Percentiles rank a stretch among this genome's conserved stretches.
These are phyloP conservation scores for Pseudocercospora pini-densiflorae DNA, from an alignment of 2,329 filamentous ascomycete genomes.

Conservation along the genomic window DNA sequence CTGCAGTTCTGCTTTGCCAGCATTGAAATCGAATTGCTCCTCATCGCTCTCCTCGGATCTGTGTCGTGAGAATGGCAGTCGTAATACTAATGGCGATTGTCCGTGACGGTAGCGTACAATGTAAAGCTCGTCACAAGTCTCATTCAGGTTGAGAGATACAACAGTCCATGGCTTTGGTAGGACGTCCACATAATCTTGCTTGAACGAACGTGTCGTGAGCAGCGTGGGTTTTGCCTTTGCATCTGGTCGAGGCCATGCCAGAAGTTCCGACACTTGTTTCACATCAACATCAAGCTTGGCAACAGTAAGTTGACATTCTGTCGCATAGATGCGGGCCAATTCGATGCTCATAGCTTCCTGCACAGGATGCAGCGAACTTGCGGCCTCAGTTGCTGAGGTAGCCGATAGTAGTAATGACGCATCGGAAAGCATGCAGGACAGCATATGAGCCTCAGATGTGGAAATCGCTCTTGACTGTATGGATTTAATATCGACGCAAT, in stretches of 20 bases:
- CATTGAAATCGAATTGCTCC: constrained; percentile 81
- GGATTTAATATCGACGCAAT: constrained; percentile 19
- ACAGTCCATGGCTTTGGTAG: constrained; percentile 84
- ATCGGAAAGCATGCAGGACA: constrained; percentile 67
- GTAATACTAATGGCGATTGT: constrained; percentile 80
- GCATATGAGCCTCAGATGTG: constrained; percentile 43
- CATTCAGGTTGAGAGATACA: constrained; percentile 81
- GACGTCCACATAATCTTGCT: constrained; percentile 81
- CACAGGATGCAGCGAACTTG: constrained; percentile 53
- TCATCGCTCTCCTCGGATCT: constrained; percentile 78
- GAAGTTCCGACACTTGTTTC: constrained; percentile 40
- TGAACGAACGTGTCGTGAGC: constrained; percentile 59
- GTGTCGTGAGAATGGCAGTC: constrained; percentile 82
- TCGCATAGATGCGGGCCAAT: constrained; percentile 70
- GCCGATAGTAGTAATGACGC: constrained; percentile 70
- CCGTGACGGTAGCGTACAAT: constrained; percentile 82
- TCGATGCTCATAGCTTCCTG: constrained; percentile 58
- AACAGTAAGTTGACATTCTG: constrained; percentile 67
- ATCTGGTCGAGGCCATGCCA: constrained; percentile 44
- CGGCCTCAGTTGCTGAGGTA: constrained; percentile 52
- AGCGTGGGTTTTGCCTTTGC: not conserved
- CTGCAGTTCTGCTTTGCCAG: constrained; percentile 76
- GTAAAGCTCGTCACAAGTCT: constrained; percentile 81
- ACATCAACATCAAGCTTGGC: constrained; percentile 54
- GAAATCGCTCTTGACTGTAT: constrained; percentile 5